Conservation (phyloP, 495 filamentous ascomycete species). For the Platismatia glauca region DNA sequence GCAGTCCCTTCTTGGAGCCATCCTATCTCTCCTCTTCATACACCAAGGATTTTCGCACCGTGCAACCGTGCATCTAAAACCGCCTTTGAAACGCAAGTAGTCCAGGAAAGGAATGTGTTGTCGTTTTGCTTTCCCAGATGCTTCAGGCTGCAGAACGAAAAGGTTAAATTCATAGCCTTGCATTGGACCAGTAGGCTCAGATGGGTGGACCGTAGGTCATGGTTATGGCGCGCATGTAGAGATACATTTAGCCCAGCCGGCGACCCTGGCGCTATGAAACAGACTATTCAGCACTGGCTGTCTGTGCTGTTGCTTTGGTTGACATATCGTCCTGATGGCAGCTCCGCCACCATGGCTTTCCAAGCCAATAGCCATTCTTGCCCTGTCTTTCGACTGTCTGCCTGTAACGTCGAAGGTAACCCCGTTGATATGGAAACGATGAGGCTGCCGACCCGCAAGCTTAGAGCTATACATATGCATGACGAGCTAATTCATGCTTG, state of each 20-base stretch:
- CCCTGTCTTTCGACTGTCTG: background rate
- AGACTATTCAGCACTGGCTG: background rate
- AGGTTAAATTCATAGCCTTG: background rate
- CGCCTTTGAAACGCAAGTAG: background rate
- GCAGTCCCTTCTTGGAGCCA: too few species aligned
- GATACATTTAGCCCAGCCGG: background rate
- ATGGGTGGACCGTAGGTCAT: background rate
- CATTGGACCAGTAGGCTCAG: background rate
- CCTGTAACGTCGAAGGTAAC: background rate
- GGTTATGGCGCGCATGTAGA: background rate
- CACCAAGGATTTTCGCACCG: too few species aligned
- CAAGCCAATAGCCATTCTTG: background rate
- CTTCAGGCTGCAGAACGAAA: background rate
- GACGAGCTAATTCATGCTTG: background rate
- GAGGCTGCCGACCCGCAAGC: background rate
- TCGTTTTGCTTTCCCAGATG: background rate
- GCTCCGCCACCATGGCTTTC: background rate
- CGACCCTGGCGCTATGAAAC: background rate
- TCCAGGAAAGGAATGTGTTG: background rate
- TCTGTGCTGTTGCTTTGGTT: background rate
- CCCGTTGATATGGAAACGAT: background rate
- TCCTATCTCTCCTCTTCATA: background rate
- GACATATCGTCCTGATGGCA: background rate
- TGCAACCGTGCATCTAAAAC: background rate
- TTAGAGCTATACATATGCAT: background rate